Evolutionary conservation across 805 yeast genomes (phyloP), one percentile per base, ranked within the genome.

Genomic region (Ogataea paraovalis): DNA sequence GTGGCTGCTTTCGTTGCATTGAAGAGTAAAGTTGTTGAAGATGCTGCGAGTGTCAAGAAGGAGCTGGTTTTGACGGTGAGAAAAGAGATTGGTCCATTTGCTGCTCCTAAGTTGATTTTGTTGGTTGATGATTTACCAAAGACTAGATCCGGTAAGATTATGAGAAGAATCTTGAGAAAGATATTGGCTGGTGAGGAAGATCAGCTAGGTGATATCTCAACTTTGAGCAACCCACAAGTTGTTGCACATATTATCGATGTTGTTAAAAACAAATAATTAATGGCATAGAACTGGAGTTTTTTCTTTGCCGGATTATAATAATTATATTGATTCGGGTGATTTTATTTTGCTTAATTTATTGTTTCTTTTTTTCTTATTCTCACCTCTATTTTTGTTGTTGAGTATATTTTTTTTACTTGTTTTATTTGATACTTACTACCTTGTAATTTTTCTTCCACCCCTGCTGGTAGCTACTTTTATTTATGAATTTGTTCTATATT

Each of bases 1-100:
- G 96, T 92, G 54, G 85, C 90, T 59, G 98, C 98, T 16, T 94
- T 86, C 64, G 97, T 94, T 42, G 79, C 94, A 39, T 78, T 94
- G 66, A 88, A 88, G 72, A 78, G 76, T 52, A 77, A 67, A 41
- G 58, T 67, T 1, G 54, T 64, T 41, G 78, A 71, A 33, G 85
- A 80, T 57, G 65, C 77, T 27, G 67, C 66, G 39, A 78, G 75
- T 3, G 72, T 79, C 52, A 83, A 82, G 68, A 81, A 77, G 61
- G 85, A 81, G 56, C 71, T 85, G 61, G 68, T 85, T 40, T 62
- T 85, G 58, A 83, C 85, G 25, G 92, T 85, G 36, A 76, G 94
- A 68, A 80, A 78, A 58, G 89, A 83, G 66, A 85, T 85, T 62
- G 94, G 94, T 28, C 92, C 94, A 47, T 85, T 85, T 69, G 94